A percentile compares a stretch with the other conserved stretches of the same genome.
Evolutionary conservation across 768 basidiomycete species (phyloP).

Genomic region (Hysterangium stoloniferum): DNA sequence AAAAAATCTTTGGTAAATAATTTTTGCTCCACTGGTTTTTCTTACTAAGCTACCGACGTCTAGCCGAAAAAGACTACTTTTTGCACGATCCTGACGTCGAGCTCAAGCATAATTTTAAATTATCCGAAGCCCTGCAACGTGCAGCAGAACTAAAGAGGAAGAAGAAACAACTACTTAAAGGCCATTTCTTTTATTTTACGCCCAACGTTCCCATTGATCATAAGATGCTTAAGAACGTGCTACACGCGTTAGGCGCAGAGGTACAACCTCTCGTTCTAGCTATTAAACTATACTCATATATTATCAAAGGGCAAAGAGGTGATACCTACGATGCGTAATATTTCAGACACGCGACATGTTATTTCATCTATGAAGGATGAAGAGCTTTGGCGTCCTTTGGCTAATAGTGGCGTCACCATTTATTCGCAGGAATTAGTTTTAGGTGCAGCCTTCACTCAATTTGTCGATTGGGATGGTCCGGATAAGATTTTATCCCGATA

Average conservation of each 20-base stretch:
- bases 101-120: slow-evolving; percentile 55
- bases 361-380: slow-evolving; percentile 61
- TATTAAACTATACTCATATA: not conserved
- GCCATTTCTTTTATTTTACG: slow-evolving; percentile 70
- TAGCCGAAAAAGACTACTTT: slow-evolving; percentile 58
- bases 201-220: slow-evolving; percentile 50
- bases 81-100: slow-evolving; percentile 59
- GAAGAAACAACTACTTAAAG: slow-evolving; percentile 50
- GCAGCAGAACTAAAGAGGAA: slow-evolving; percentile 35
- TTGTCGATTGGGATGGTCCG: slow-evolving; percentile 49
- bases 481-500: too few relatives aligned
- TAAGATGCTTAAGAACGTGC: slow-evolving; percentile 59
- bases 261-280: slow-evolving; percentile 30
- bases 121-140: slow-evolving; percentile 50
- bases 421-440: slow-evolving; percentile 66
- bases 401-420: slow-evolving; percentile 41
- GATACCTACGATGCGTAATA: slow-evolving; percentile 46
- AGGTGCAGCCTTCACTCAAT: slow-evolving; percentile 54
- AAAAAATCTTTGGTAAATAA: slow-evolving; percentile 55
- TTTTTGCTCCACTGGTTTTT: not conserved
- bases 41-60: slow-evolving; percentile 3
- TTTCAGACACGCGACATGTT: slow-evolving; percentile 47
- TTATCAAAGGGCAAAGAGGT: slow-evolving; percentile 25
- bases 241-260: slow-evolving; percentile 64
- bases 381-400: slow-evolving; percentile 58